Evolutionary conservation across 768 basidiomycete species (phyloP).

Genomic region (Xanthoconium stramineum): DNA sequence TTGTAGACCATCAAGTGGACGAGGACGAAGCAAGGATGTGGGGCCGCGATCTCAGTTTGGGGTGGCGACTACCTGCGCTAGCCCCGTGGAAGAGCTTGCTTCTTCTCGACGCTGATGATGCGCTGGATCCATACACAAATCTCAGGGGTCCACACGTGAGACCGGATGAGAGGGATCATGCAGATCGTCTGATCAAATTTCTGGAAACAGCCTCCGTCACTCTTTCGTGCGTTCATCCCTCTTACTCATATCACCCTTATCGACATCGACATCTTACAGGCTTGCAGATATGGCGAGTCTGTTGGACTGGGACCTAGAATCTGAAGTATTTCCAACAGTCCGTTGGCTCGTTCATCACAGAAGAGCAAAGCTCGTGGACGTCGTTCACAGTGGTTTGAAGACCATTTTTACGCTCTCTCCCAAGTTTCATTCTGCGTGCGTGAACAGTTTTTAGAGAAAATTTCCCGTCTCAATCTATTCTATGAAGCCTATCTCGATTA

Average conservation of each 20-base stretch:
- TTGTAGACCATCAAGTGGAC: slow-evolving; percentile 48
- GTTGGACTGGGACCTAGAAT: slow-evolving; percentile 79
- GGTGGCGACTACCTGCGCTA: slow-evolving; percentile 71
- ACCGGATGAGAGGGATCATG: slow-evolving; percentile 62
- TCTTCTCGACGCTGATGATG: slow-evolving; percentile 60
- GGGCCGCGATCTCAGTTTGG: slow-evolving; percentile 66
- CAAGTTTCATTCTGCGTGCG: slow-evolving; percentile 59
- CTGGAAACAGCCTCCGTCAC: slow-evolving; percentile 70
- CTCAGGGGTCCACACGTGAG: slow-evolving; percentile 56
- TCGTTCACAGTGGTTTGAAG: slow-evolving; percentile 73
- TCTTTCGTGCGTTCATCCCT: slow-evolving; percentile 56
- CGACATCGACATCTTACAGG: slow-evolving; percentile 33
- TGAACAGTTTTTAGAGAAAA: slow-evolving; percentile 7
- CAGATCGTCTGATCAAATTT: slow-evolving; percentile 72
- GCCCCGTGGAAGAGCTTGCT: slow-evolving; percentile 92
- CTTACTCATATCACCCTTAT: neutral
- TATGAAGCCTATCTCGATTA: slow-evolving; percentile 37
- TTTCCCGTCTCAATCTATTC: neutral
- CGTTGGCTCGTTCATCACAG: slow-evolving; percentile 90
- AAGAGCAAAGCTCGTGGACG: slow-evolving; percentile 85
- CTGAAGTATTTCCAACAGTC: slow-evolving; percentile 86
- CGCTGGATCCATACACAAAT: slow-evolving; percentile 57
- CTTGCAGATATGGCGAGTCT: slow-evolving; percentile 77
- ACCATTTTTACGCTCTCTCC: slow-evolving; percentile 78
- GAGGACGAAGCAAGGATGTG: slow-evolving; percentile 52